Conservation (phyloP, 495 filamentous ascomycete genomes). For the Wilcoxina mikolae region DNA sequence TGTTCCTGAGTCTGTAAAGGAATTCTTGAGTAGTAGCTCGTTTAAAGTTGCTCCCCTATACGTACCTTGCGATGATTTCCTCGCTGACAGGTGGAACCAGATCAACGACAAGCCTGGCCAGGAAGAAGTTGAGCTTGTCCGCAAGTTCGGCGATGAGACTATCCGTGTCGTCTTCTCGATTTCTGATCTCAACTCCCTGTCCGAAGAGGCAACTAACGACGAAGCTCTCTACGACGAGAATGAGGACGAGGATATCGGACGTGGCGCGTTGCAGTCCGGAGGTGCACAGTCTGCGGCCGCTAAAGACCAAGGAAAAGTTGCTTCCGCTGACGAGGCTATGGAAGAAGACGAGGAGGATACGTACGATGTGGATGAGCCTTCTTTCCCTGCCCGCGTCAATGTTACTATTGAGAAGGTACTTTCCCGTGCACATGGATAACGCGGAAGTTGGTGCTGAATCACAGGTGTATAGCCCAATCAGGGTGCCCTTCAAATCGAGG, state of each 20-base stretch:
- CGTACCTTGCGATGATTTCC: constrained; percentile 43
- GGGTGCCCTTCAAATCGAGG: constrained; percentile 77
- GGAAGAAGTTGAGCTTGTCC: constrained; percentile 72
- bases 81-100: constrained; percentile 53
- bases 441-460: constrained; percentile 8
- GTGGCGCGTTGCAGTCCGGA: constrained; percentile 33
- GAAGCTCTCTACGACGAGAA: constrained; percentile 11
- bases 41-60: constrained; percentile 35
- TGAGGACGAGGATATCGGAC: constrained; percentile 35
- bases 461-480: constrained; percentile 26
- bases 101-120: constrained; percentile 60
- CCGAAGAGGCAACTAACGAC: constrained; percentile 39
- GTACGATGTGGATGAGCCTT: constrained; percentile 38
- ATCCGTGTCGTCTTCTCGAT: constrained; percentile 90
- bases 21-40: constrained; percentile 55
- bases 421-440: background rate
- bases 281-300: constrained; percentile 41
- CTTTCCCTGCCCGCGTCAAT: constrained; percentile 70
- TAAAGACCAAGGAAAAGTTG: constrained; percentile 30
- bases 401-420: constrained; percentile 70
- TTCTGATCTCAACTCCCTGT: constrained; percentile 66
- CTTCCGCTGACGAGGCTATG: constrained; percentile 10
- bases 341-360: constrained; percentile 29
- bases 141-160: constrained; percentile 74
- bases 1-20: constrained; percentile 47